phyloP scores from a whole-genome alignment of 2,329 filamentous ascomycete genomes.

The Alternaria triticimaculans region DNA sequence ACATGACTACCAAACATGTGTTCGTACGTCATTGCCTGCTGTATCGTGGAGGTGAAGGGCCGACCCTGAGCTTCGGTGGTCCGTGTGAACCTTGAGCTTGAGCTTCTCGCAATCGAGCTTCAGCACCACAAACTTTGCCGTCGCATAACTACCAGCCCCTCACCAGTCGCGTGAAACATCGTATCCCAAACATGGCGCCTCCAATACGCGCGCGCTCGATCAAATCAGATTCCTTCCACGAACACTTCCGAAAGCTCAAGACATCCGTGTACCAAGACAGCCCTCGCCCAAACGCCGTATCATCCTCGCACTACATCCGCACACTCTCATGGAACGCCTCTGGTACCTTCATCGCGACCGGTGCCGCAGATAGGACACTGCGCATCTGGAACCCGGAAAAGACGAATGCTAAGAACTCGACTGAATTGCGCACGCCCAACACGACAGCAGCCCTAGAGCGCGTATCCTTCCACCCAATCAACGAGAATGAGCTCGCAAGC shows the following conservation, averaged over 20 bases:
- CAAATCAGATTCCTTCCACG: constrained; percentile 73
- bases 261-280: constrained; percentile 69
- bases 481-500: constrained; percentile 78
- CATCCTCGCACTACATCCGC: constrained; percentile 59
- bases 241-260: constrained; percentile 71
- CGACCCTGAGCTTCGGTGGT: not conserved
- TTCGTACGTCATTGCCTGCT: not conserved
- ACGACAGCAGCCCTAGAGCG: constrained; percentile 65
- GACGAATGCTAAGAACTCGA: constrained; percentile 74
- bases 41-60: not conserved
- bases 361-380: constrained; percentile 71
- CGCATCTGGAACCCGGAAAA: constrained; percentile 85
- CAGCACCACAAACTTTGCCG: not conserved
- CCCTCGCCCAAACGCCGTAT: constrained; percentile 40
- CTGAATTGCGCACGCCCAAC: constrained; percentile 72
- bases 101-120: not conserved
- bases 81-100: constrained; percentile 4
- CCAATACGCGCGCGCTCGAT: constrained; percentile 62
- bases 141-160: not conserved
- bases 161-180: not conserved
- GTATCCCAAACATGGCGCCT: constrained; percentile 35
- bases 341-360: constrained; percentile 83
- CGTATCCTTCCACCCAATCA: constrained; percentile 78
- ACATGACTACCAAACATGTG: not conserved
- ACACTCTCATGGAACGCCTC: constrained; percentile 89